phyloP scores from a whole-genome alignment of 2,329 filamentous ascomycete genomes.

The Scopulariopsis brevicaulis region DNA sequence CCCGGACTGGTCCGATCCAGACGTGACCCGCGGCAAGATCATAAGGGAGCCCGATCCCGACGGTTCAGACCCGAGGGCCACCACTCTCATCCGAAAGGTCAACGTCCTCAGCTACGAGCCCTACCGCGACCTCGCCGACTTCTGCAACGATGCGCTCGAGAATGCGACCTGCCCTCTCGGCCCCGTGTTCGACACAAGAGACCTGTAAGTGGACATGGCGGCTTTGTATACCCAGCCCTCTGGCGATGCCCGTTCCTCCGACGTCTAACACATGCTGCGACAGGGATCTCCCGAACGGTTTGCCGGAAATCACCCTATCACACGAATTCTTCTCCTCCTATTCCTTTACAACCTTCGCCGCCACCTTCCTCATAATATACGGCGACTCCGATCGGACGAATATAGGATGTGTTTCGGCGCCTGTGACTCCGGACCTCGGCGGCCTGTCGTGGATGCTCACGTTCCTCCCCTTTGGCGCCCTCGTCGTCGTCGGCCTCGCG shows the following conservation, averaged over 20 bases:
- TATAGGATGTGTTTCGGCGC: constrained; percentile 72
- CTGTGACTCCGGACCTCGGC: constrained; percentile 75
- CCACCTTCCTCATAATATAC: constrained; percentile 63
- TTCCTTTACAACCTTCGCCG: constrained; percentile 70
- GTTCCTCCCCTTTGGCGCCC: constrained; percentile 66
- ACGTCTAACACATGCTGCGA: constrained; percentile 1
- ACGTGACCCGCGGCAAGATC: constrained; percentile 65
- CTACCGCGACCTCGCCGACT: constrained; percentile 42
- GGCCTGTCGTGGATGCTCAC: constrained; percentile 55
- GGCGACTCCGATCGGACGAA: constrained; percentile 52
- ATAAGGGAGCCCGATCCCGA: constrained; percentile 42
- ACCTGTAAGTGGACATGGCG: constrained; percentile 21
- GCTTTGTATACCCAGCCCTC: background rate
- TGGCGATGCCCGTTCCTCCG: background rate
- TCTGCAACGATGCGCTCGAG: constrained; percentile 51
- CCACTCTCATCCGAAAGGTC: constrained; percentile 62
- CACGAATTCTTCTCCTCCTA: constrained; percentile 75
- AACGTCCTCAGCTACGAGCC: constrained; percentile 70
- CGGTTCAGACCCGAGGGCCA: constrained; percentile 40
- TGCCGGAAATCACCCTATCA: constrained; percentile 64
- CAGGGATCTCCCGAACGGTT: constrained; percentile 25
- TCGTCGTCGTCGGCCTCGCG: constrained; percentile 70
- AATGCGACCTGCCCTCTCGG: constrained; percentile 63
- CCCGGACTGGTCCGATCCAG: constrained; percentile 49
- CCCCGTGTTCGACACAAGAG: constrained; percentile 51